Base-by-base conservation (phyloP, 257 asterid genomes). In the Solanum sejunctum region DNA sequence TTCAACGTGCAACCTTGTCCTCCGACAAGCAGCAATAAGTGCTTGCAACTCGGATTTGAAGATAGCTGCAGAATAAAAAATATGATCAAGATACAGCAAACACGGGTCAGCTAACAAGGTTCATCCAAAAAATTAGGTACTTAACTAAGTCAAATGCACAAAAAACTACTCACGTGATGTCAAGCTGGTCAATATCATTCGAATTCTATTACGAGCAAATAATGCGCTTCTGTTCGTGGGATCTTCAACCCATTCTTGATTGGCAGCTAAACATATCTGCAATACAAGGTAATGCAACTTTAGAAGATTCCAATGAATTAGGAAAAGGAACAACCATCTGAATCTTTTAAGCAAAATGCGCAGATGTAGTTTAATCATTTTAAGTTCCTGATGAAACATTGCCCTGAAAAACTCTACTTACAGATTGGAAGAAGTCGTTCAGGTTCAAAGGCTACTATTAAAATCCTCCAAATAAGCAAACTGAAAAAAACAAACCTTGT, bases 201-300 rank as follows among this genome's bases (percentile, higher is more conserved):
- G 92, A 93, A 96, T 96, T 92, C 98, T 91, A 84, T 96, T 96
- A 86, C 99, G 98, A 87, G 92, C 91, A 87, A 92, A 96, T 72
- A 92, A 61, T 64, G 90, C 85, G 85, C 93, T 96, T 89, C 75
- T 89, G 82, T 96, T 96, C 32, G 98, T 95, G 54, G 98, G 98
- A 91, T 96, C 99, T 89, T 95, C 99, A 84, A 96, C 96, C 97
- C 98, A 96, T 84, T 89, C 91, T 86, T 89, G 98, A 89, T 91
- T 89, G 82, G 87, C 90, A 81, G 88, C 91, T 85, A 70, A 88
- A 84, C 98, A 96, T 86, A 95, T 91, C 98, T 96, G 93, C 88
- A 89, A 86, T 81, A 84, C 69, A 83, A 67, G 81, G 54, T 23
- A 52, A 32, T 36, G 43, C 41, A 63, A 70, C 13, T 28, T 73